These are phyloP conservation scores for Nakazawaea siamensis DNA, from an alignment of 805 yeast species.

Conservation along the genomic window DNA sequence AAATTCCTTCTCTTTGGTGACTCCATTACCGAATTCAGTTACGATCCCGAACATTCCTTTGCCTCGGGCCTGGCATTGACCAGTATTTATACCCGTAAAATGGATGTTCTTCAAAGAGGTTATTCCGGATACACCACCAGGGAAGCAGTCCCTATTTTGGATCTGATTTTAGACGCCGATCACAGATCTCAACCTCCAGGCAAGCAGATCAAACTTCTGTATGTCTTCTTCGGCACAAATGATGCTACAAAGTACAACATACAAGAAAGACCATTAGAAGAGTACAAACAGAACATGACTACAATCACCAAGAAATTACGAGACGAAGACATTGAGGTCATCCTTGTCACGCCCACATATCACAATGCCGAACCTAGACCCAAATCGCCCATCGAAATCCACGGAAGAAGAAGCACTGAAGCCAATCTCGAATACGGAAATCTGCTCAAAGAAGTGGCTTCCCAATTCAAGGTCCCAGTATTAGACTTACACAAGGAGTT, in stretches of 20 bases:
- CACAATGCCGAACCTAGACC: slow-evolving; percentile 33
- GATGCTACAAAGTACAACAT: slow-evolving; percentile 44
- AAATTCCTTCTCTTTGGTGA: slow-evolving; percentile 63
- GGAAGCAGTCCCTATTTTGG: slow-evolving; percentile 43
- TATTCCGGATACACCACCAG: slow-evolving; percentile 67
- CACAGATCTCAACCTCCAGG: slow-evolving; percentile 23
- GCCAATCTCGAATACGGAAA: slow-evolving; percentile 41
- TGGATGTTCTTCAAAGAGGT: slow-evolving; percentile 71
- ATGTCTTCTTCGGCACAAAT: slow-evolving; percentile 76
- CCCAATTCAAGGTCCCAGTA: slow-evolving; percentile 39
- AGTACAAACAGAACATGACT: slow-evolving; percentile 39
- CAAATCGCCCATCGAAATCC: no score
- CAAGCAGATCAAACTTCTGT: slow-evolving; percentile 30
- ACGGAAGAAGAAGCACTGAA: slow-evolving; percentile 38
- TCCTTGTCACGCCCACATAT: slow-evolving; percentile 59
- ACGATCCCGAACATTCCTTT: slow-evolving; percentile 27
- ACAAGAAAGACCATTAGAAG: slow-evolving; percentile 48
- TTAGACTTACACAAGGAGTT: slow-evolving; percentile 46
- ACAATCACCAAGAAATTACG: slow-evolving; percentile 31
- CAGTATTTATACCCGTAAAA: slow-evolving; percentile 41
- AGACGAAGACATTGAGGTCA: slow-evolving; percentile 36
- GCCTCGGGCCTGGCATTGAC: slow-evolving; percentile 25
- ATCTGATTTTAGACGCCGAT: slow-evolving; percentile 41
- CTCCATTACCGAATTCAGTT: slow-evolving; percentile 55
- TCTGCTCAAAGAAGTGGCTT: slow-evolving; percentile 38